Evolutionary conservation across 2,329 filamentous ascomycete species (phyloP), one percentile per base, ranked within the genome.

Genomic region (Calonectria pteridis): DNA sequence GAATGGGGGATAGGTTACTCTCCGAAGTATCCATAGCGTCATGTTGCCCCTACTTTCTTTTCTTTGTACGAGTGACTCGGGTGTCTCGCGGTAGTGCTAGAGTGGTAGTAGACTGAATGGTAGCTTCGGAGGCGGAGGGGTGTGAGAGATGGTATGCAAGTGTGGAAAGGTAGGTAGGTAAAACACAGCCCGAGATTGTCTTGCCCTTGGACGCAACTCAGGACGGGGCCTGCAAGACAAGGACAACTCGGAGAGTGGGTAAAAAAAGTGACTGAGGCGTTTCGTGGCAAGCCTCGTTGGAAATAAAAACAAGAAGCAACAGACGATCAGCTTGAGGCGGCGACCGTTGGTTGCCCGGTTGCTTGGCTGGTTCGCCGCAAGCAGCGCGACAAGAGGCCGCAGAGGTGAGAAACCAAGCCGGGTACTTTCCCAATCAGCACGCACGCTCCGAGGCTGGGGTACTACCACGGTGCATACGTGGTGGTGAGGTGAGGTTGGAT

Each of bases 171-270:
- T n/a, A 75, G 64, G 71, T 29, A 77, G 71, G 78, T 79, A 73
- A 77, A 80, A 78, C 76, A 74, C 63, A 70, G 69, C 73, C 78
- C 75, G 75, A 78, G 68, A 80, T 78, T 80, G 75, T 78, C 73
- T 79, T 80, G 77, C 74, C 73, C 77, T 78, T 67, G 70, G 37
- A 76, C 64, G 73, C 74, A 71, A 71, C 66, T 73, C 71, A 72
- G 66, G 71, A 72, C 70, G 71, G 69, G 63, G 40, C 71, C 66
- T 49, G 20, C 37, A 62, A 46, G 43, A 63, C 31, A 59, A 51
- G 23, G 73, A 71, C 69, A 77, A 77, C 49, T 58, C 55, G 26
- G 49, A 23, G 16, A 68, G 59, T 26, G 49, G 55, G 23, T 62
- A 29, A 68, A 31, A 35, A 67, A 62, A 46, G 35, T 64, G 28